These are phyloP conservation scores for Plasmopara halstedii DNA, from an alignment of 352 stramenopile species.

Conservation along the genomic window DNA sequence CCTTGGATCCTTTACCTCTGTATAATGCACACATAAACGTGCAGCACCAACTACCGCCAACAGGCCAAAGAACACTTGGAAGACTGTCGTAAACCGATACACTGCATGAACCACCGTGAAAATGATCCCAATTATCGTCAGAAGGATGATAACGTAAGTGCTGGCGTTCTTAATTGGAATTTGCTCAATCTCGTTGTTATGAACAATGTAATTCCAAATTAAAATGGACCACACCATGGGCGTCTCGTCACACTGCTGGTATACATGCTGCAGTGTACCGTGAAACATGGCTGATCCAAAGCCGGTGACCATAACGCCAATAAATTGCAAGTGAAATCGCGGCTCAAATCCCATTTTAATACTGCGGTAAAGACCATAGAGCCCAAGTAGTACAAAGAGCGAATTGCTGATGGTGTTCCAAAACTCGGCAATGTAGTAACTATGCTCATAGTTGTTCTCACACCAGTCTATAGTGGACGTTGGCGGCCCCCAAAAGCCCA, in stretches of 20 bases:
- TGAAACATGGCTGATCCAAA: slow-evolving; percentile 82
- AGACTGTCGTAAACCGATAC: slow-evolving; percentile 70
- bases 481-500: slow-evolving; percentile 61
- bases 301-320: slow-evolving; percentile 71
- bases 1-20: slow-evolving; percentile 40
- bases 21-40: slow-evolving; percentile 56
- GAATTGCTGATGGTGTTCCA: slow-evolving; percentile 85
- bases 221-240: slow-evolving; percentile 83
- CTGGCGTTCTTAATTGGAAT: slow-evolving; percentile 33
- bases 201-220: slow-evolving; percentile 78
- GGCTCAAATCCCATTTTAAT: slow-evolving; percentile 64
- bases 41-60: slow-evolving; percentile 43
- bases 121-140: slow-evolving; percentile 45
- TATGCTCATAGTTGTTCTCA: slow-evolving; percentile 77
- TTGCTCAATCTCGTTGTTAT: slow-evolving; percentile 60
- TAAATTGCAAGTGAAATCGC: slow-evolving; percentile 68
- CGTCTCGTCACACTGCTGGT: slow-evolving; percentile 80
- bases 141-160: slow-evolving; percentile 32
- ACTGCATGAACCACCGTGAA: slow-evolving; percentile 70
- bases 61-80: slow-evolving; percentile 68
- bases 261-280: slow-evolving; percentile 74
- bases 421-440: slow-evolving; percentile 78
- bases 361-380: slow-evolving; percentile 62
- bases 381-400: slow-evolving; percentile 63
- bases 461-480: slow-evolving; percentile 85